Base-by-base conservation (phyloP, 495 filamentous ascomycete genomes). In the Xylaria telfairii region DNA sequence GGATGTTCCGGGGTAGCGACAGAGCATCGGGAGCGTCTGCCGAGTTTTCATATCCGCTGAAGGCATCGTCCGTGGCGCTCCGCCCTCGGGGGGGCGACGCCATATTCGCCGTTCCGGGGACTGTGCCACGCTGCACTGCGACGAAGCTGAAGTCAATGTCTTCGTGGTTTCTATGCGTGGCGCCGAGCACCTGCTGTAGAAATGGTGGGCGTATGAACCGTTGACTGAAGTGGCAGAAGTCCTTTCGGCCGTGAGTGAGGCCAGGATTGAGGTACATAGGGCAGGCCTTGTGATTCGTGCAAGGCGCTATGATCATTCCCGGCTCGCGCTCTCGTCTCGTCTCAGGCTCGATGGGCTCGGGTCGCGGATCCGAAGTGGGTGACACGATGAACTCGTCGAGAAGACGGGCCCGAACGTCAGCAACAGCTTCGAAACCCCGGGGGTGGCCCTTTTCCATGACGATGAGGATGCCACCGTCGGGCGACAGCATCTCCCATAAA, bases 241-340 rank as follows among this genome's bases (percentile, higher is more conserved):
- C 96, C 74, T 91, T 92, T 72, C 96, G 88, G 26, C 92, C 92
- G 47, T 82, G 82, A 59, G 85, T 86, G 30, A 90, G 82, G 0
- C 94, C 94, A 0, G 90, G 85, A 0, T 82, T 82, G 42, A 87
- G 83, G 75, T 96, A 98, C 90, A 99, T 94, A 0, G 96, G 96
- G 74, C 96, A 99, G 66, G 87, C 88, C 1, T 79, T 81, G 78
- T 98, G 96, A 81, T 94, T 97, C 1, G 96, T 99, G 79, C 96
- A 99, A 0, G 96, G 96, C 0, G 96, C 96, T 70, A 99, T 87
- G 73, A 99, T 98, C 90, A 95, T 94, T 71, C 94, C 96, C 1
- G 85, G 80, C 71, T 96, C 93, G 15, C 81, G 83, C 30, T 73
- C 72, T 19, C 80, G 78, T 9, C 63, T 74, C 3, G 68, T 30